A percentile compares a stretch with the other conserved stretches of the same genome.
phyloP scores from a whole-genome alignment of 306 rosid genomes.

The cucumber (Cucumis sativus) region DNA sequence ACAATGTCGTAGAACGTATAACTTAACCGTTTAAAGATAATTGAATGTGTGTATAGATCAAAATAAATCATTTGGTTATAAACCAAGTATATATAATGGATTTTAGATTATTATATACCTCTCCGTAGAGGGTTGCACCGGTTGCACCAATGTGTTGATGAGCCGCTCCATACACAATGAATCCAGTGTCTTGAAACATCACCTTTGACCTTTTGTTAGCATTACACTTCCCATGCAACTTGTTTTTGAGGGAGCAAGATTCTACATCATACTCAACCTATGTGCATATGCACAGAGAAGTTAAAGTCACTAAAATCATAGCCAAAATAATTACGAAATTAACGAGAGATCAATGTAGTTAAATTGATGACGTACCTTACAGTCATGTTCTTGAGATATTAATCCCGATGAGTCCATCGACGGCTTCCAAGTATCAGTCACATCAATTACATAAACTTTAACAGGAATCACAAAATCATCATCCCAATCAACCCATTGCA shows the following conservation, averaged over 20 bases:
- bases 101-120: conserved; percentile 18
- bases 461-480: conserved; percentile 42
- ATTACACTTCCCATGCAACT: conserved; percentile 8
- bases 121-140: conserved; percentile 52
- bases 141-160: conserved; percentile 72
- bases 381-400: conserved; percentile 18
- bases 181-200: conserved; percentile 37
- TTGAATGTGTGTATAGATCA: background rate
- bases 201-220: conserved; percentile 23
- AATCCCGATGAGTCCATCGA: background rate
- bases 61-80: too few relatives aligned
- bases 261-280: conserved; percentile 49
- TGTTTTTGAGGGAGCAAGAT: conserved; percentile 23
- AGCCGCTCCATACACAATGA: conserved; percentile 55
- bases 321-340: too few relatives aligned
- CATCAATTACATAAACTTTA: conserved; percentile 50
- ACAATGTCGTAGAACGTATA: background rate
- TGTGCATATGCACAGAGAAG: background rate
- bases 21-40: too few relatives aligned
- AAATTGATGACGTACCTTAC: conserved; percentile 24
- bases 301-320: too few relatives aligned
- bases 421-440: conserved; percentile 35
- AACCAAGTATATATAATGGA: too few relatives aligned
- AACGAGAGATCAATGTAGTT: too few relatives aligned
- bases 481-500: conserved; percentile 71